Evolutionary conservation across 2,329 filamentous ascomycete species (phyloP), one percentile per base, ranked within the genome.

Genomic region (Sporothrix curviconia): DNA sequence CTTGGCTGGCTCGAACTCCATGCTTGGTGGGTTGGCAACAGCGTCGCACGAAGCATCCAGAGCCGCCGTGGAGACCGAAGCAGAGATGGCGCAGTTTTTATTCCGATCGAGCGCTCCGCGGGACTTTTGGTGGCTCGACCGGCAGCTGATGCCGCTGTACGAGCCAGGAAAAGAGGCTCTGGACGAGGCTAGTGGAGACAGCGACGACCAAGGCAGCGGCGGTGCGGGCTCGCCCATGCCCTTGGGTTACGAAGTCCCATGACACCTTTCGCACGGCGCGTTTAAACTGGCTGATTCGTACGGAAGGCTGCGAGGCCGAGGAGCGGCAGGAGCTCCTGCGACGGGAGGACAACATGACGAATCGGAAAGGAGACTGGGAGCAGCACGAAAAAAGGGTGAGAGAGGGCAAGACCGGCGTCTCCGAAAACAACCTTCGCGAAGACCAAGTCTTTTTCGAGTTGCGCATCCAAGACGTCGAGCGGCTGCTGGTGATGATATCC

Each of bases 401-500:
- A n/a, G n/a, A n/a, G n/a, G n/a, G n/a, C n/a, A 37, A 9, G 17
- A 32, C n/a, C 15, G 24, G 9, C 19, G 30, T 12, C 17, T 14
- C 4, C 25, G 11, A 7, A 7, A 37, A n/a, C 4, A 37, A 25
- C 25, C 42, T 50, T 17, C 8, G 15, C 19, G 55, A 56, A 22
- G 58, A 58, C 14, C 50, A 55, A 3, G 44, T 59, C 30, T 59
- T 60, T 30, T 63, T 63, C 39, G 6, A 53, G 8, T 51, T 62
- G 19, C 36, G 25, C 9, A 15, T 42, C 9, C 7, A 25, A 1
- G 61, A 63, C 39, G 54, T 63, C 11, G 58, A 60, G 36, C 37
- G 47, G 4, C 12, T 57, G n/a, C 40, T 60, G 8, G 22, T 1
- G 7, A 24, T 61, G 15, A 37, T 63, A 4, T n/a, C 30, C n/a